A percentile compares a stretch with the other conserved stretches of the same genome.
Evolutionary conservation across 2,329 filamentous ascomycete species (phyloP).

Genomic region (Escovopsis sp.): DNA sequence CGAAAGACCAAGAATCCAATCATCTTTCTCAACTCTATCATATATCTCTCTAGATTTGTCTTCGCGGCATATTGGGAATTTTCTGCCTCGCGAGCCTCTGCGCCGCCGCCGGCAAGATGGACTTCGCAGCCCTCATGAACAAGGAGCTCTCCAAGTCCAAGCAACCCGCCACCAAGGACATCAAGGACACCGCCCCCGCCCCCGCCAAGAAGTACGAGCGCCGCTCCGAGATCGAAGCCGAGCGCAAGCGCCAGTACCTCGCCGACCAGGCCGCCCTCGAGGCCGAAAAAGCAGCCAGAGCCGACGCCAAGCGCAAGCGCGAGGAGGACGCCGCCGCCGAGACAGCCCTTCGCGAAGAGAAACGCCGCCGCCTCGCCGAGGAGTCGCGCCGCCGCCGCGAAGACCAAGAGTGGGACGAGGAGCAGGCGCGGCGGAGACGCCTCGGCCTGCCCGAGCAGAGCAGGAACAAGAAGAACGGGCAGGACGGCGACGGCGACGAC

Average conservation of each 20-base stretch:
- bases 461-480: constrained; percentile 22
- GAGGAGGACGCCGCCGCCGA: constrained; percentile 72
- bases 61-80: too few relatives aligned
- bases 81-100: too few relatives aligned
- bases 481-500: constrained; percentile 24
- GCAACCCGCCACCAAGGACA: constrained; percentile 24
- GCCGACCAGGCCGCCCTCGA: constrained; percentile 67
- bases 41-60: too few relatives aligned
- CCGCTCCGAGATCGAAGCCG: constrained; percentile 72
- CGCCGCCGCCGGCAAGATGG: constrained; percentile 43
- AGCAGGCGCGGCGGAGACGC: constrained; percentile 55
- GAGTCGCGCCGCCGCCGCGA: constrained; percentile 57
- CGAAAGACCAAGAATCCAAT: too few relatives aligned
- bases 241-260: constrained; percentile 63
- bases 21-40: too few relatives aligned
- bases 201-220: constrained; percentile 69
- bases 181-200: too few relatives aligned
- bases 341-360: constrained; percentile 59
- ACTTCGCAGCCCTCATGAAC: constrained; percentile 88
- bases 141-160: constrained; percentile 81
- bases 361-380: constrained; percentile 65
- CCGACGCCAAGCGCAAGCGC: constrained; percentile 67
- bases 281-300: constrained; percentile 51
- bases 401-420: constrained; percentile 58
- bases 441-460: constrained; percentile 66